These are phyloP conservation scores for Candida ponderosae DNA, from an alignment of 805 yeast species.

Conservation along the genomic window DNA sequence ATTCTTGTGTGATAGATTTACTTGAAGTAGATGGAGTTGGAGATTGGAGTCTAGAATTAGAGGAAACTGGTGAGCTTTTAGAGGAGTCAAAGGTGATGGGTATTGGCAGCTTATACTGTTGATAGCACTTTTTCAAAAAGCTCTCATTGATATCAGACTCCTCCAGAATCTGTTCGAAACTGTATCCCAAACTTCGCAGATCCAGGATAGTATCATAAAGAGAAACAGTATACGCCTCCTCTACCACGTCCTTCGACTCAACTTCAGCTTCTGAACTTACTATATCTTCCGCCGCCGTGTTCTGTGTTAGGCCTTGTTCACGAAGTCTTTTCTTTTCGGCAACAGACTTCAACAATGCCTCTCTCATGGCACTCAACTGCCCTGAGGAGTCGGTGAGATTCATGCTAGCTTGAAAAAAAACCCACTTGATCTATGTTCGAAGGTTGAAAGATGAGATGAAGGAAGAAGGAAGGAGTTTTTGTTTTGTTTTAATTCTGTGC, in stretches of 20 bases:
- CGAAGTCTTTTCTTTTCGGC: not conserved
- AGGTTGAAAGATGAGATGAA: no score
- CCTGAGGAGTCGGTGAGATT: no score
- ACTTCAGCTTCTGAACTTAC: no score
- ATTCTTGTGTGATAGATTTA: no score
- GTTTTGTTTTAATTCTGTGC: no score
- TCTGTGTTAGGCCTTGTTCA: no score
- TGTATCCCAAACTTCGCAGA: slow-evolving; percentile 15
- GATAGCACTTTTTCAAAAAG: slow-evolving; percentile 12
- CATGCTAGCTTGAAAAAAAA: no score
- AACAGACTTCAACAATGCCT: not conserved
- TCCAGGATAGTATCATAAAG: slow-evolving; percentile 12
- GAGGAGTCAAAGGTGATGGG: not conserved
- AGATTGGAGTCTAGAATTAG: not conserved
- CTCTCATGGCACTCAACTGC: not conserved
- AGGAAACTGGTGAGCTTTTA: not conserved
- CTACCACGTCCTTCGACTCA: no score
- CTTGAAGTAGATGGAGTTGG: not conserved
- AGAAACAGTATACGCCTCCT: no score
- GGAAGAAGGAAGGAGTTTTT: no score
- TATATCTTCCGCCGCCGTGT: no score
- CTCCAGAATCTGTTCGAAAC: slow-evolving; percentile 12
- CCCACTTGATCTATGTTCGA: no score
- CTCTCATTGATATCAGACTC: slow-evolving; percentile 10
- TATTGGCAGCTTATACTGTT: slow-evolving; percentile 13